Conservation (phyloP, 352 stramenopile genomes). For the Phytopythium boreale region DNA sequence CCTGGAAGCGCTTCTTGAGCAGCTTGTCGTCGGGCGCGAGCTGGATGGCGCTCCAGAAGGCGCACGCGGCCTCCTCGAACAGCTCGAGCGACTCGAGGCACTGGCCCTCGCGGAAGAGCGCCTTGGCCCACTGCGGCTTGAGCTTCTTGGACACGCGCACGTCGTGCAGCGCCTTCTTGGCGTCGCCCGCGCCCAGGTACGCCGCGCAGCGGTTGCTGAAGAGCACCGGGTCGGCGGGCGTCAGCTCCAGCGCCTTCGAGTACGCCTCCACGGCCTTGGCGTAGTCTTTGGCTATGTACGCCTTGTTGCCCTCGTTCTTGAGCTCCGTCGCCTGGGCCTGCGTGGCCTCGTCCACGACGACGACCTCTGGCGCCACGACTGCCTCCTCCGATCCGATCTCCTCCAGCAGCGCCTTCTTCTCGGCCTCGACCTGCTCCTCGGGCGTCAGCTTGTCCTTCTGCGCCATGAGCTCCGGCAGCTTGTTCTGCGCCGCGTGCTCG, state of each 20-base stretch:
- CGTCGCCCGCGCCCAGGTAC: conserved; percentile 48
- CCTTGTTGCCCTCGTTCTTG: conserved; percentile 71
- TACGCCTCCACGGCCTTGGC: conserved; percentile 46
- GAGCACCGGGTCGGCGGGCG: conserved; percentile 49
- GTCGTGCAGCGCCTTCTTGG: conserved; percentile 70
- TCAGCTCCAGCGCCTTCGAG: conserved; percentile 61
- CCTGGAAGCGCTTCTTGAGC: conserved; percentile 81
- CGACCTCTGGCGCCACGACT: conserved; percentile 38
- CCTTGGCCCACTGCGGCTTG: conserved; percentile 80
- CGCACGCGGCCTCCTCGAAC: conserved; percentile 70
- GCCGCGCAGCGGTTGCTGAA: conserved; percentile 85
- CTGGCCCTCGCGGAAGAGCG: conserved; percentile 81
- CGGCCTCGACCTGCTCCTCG: conserved; percentile 35
- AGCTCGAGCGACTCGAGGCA: conserved; percentile 70
- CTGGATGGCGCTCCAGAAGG: conserved; percentile 75
- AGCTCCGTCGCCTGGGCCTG: conserved; percentile 38
- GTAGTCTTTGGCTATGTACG: conserved; percentile 68
- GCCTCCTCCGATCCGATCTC: conserved; percentile 42
- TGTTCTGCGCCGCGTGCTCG: conserved; percentile 38
- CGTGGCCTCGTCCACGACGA: conserved; percentile 36
- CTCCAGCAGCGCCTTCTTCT: conserved; percentile 37
- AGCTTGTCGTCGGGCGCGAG: conserved; percentile 68
- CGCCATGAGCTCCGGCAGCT: conserved; percentile 12
- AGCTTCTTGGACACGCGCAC: conserved; percentile 80
- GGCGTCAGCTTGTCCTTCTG: conserved; percentile 18